These are phyloP conservation scores for Tricholoma matsutake DNA, from an alignment of 768 basidiomycete genomes.

Conservation along the genomic window DNA sequence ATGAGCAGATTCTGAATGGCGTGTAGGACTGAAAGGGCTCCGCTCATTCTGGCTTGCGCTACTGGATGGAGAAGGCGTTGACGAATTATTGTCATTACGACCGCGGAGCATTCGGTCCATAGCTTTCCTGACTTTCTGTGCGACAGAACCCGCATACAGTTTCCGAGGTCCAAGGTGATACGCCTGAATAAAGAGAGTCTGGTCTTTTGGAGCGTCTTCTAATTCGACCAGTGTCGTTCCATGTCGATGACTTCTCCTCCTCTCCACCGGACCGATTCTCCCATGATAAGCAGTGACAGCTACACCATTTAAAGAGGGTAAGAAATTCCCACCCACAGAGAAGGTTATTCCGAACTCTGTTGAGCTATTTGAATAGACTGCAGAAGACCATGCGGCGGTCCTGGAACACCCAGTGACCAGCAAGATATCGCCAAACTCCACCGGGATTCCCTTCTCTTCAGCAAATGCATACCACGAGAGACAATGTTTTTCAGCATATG, in stretches of 20 bases:
- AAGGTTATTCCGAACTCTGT: conserved; percentile 11
- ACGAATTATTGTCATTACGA: too few relatives aligned
- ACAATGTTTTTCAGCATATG: neutral
- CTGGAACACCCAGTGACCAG: conserved; percentile 16
- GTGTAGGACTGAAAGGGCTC: too few relatives aligned
- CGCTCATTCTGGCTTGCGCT: too few relatives aligned
- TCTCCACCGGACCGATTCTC: conserved; percentile 6
- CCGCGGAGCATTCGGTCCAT: too few relatives aligned
- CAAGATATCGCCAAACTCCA: conserved; percentile 16
- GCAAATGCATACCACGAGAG: conserved; percentile 14
- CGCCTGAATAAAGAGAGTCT: too few relatives aligned
- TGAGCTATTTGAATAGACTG: conserved; percentile 12
- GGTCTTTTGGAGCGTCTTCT: too few relatives aligned
- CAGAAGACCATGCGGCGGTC: conserved; percentile 16
- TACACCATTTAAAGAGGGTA: neutral
- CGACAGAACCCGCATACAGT: too few relatives aligned
- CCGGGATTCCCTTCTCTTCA: neutral
- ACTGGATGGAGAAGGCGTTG: too few relatives aligned
- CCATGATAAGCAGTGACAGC: conserved; percentile 1
- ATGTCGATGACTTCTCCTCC: conserved; percentile 6
- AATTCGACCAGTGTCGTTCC: too few relatives aligned
- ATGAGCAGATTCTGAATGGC: too few relatives aligned
- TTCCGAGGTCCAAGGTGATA: too few relatives aligned
- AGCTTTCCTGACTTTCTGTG: too few relatives aligned
- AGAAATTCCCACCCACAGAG: conserved; percentile 5